Percentiles rank a stretch among this genome's conserved stretches.
phyloP scores from a whole-genome alignment of 1,139 yeast genomes.

The Candida tropicalis region DNA sequence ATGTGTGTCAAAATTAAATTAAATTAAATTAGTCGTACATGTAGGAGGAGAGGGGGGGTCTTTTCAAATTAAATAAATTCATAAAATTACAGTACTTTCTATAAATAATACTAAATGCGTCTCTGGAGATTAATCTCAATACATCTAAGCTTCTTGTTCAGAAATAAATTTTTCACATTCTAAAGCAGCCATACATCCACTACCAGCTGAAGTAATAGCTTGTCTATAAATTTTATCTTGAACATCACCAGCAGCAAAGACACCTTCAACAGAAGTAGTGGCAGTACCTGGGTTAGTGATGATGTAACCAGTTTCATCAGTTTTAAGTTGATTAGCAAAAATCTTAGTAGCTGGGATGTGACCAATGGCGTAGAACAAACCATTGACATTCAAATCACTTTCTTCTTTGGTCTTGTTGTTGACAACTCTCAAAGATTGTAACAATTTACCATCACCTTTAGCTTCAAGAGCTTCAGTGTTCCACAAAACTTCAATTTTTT shows the following conservation, averaged over 20 bases:
- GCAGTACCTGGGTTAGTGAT: slow-evolving; percentile 88
- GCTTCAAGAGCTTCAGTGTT: slow-evolving; percentile 87
- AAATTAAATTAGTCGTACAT: no score
- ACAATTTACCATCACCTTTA: slow-evolving; percentile 85
- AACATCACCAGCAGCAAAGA: slow-evolving; percentile 98
- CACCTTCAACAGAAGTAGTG: slow-evolving; percentile 84
- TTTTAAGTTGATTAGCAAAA: slow-evolving; percentile 74
- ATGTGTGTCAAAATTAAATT: no score
- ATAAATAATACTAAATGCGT: slow-evolving; percentile 3
- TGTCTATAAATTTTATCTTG: slow-evolving; percentile 97
- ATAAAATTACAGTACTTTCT: slow-evolving; percentile 1
- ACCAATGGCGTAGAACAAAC: slow-evolving; percentile 97
- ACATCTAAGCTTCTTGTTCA: slow-evolving; percentile 52
- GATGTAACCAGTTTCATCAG: slow-evolving; percentile 88
- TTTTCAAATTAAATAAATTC: no score
- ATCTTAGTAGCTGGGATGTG: slow-evolving; percentile 91
- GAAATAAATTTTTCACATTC: slow-evolving; percentile 87
- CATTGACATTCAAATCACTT: slow-evolving; percentile 75
- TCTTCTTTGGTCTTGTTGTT: slow-evolving; percentile 73
- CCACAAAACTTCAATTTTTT: slow-evolving; percentile 88
- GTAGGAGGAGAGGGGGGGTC: no score
- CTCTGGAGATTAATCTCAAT: slow-evolving; percentile 4
- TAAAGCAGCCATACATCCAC: slow-evolving; percentile 99
- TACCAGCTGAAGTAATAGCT: slow-evolving; percentile 98
- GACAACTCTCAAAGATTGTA: slow-evolving; percentile 60